phyloP scores from a whole-genome alignment of 176 grass and related monocot genomes.

The Hordeum marinum region DNA sequence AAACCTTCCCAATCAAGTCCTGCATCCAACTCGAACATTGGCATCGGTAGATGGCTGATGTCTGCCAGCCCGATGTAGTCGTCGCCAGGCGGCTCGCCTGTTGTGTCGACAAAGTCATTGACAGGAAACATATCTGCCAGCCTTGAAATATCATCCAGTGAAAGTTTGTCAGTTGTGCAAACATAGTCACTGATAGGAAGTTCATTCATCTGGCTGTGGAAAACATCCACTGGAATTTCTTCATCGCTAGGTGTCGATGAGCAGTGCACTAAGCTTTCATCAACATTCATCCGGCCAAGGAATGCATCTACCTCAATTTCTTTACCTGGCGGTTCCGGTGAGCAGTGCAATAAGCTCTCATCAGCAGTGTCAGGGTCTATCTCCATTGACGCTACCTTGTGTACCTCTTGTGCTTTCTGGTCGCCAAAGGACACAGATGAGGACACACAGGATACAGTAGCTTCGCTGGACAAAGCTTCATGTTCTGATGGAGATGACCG shows the following conservation, averaged over 20 bases:
- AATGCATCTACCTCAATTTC: slow-evolving; percentile 8
- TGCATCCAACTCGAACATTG: slow-evolving; percentile 27
- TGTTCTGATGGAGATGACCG: not conserved
- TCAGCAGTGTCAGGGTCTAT: not conserved
- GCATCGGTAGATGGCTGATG: slow-evolving; percentile 38
- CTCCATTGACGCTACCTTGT: not conserved
- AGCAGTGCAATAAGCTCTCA: slow-evolving; percentile 8
- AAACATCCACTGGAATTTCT: slow-evolving; percentile 9
- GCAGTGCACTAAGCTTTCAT: not conserved
- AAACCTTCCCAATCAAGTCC: slow-evolving; percentile 35
- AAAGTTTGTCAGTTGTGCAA: slow-evolving; percentile 1
- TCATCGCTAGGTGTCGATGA: not conserved
- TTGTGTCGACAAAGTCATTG: slow-evolving; percentile 15
- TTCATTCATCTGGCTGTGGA: slow-evolving; percentile 9
- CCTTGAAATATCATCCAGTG: slow-evolving; percentile 20
- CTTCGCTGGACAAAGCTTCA: slow-evolving; percentile 27
- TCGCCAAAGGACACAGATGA: slow-evolving; percentile 12
- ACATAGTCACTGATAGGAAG: slow-evolving; percentile 13
- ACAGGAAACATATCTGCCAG: slow-evolving; percentile 22
- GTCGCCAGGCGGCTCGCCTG: slow-evolving; percentile 14
- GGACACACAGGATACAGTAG: slow-evolving; percentile 27
- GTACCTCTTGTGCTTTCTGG: slow-evolving; percentile 2
- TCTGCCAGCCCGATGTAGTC: slow-evolving; percentile 43
- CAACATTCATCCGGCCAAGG: slow-evolving; percentile 12
- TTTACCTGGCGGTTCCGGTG: not conserved